phyloP scores from a whole-genome alignment of 202 grass and related monocot genomes.

The Setaria viridis region DNA sequence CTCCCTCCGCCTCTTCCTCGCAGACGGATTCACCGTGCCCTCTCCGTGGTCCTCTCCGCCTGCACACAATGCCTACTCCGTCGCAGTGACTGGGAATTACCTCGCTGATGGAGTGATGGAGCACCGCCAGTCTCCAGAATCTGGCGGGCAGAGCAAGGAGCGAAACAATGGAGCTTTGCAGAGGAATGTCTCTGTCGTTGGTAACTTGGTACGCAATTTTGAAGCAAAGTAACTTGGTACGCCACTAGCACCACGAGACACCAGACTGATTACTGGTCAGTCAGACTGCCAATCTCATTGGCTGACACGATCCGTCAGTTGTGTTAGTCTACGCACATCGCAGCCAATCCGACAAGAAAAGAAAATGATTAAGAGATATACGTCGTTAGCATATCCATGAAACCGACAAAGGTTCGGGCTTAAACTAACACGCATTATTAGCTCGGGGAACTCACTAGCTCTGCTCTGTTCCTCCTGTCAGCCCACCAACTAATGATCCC shows the following conservation, averaged over 20 bases:
- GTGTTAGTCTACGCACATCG: neutral
- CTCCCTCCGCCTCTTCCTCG: no score
- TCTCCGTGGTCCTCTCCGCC: no score
- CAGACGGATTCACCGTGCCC: no score
- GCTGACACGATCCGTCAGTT: neutral
- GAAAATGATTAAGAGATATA: conserved; percentile 26
- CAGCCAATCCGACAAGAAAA: conserved; percentile 27
- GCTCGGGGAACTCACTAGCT: conserved; percentile 9
- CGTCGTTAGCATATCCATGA: conserved; percentile 30
- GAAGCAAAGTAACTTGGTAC: neutral
- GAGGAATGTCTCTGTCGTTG: neutral
- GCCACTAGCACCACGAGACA: neutral
- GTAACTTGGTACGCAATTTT: neutral
- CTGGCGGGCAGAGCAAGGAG: no score
- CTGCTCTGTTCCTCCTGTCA: conserved; percentile 23
- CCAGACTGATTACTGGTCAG: neutral
- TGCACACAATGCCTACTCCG: no score
- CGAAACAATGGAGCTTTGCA: no score
- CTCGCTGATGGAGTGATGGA: no score
- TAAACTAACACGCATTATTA: conserved; percentile 52
- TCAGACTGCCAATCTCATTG: neutral
- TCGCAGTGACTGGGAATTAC: no score
- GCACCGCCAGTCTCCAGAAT: no score
- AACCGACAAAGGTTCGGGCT: conserved; percentile 36
- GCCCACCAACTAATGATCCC: conserved; percentile 40